Conservation (phyloP, 345 rosid species). For the Mallotus nudiflorus region DNA sequence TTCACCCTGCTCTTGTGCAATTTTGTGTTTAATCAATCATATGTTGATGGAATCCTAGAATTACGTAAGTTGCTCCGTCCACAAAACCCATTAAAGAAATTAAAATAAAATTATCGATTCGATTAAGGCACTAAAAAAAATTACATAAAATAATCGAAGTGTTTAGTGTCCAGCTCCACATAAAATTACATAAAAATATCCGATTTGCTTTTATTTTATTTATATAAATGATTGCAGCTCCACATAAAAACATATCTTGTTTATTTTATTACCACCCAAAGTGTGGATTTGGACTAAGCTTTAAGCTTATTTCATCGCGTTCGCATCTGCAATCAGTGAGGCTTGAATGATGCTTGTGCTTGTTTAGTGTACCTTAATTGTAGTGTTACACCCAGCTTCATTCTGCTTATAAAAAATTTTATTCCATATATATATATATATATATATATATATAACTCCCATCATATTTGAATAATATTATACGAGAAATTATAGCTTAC, state of each 20-base stretch:
- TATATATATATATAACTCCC: no score
- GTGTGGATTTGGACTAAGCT: background rate
- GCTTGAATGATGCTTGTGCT: no score
- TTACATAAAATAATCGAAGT: background rate
- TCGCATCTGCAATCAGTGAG: background rate
- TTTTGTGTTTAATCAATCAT: background rate
- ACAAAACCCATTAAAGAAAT: background rate
- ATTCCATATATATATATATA: no score
- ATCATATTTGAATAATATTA: no score
- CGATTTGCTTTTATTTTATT: background rate
- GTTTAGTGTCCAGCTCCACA: no score
- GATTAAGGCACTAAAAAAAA: background rate
- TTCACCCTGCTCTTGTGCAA: slow-evolving; percentile 3
- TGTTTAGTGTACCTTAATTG: no score
- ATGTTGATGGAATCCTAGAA: background rate
- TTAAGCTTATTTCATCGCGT: background rate
- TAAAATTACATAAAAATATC: no score
- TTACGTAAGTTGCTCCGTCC: background rate
- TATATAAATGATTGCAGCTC: background rate
- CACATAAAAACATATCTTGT: background rate
- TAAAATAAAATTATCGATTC: background rate
- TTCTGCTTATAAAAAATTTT: no score
- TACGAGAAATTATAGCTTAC: no score
- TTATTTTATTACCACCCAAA: background rate
- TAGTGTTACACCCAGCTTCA: no score